Base-by-base conservation (phyloP, 2,329 filamentous ascomycete genomes). In the Alternaria ventricosa region DNA sequence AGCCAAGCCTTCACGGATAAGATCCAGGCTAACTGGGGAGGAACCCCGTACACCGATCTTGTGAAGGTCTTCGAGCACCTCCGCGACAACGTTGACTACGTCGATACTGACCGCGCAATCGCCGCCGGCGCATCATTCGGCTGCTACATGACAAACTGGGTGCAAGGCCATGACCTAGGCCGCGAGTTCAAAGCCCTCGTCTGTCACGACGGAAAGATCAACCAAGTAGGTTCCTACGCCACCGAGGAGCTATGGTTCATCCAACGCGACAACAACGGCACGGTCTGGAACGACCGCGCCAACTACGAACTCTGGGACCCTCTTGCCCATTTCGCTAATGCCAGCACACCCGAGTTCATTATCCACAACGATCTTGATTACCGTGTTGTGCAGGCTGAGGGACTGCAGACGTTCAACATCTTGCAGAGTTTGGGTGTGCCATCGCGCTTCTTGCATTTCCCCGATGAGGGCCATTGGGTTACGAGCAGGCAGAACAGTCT, bases 321-420 rank as follows among this genome's bases (percentile, higher is more conserved):
- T 0, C 82, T 84, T n/a, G 79, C 81, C 4, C 82, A 86, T 67
- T 83, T 86, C 0, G 81, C 84, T 23, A 87, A 95, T 72, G 97
- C 94, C 92, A 84, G 87, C 5, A 97, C 94, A 0, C 95, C 96
- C 0, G 90, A 96, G 80, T 85, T 99, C 69, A 89, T 96, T 65
- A 93, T 98, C 58, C 95, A 98, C 80, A 96, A 93, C 93, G 77
- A 79, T 70, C 86, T 96, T 13, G 95, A 98, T 79, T 98, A 96
- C 78, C 88, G 95, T n/a, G 83, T 97, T 28, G 90, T 94, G 0
- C 89, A 97, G 55, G 88, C 90, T 0, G 95, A 97, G 79, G 94
- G 94, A 0, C 80, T 97, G 51, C 87, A 91, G 15, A 90, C 92
- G 56, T 97, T 97, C 82, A 97, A 97, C 67, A 89, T 94, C 4